Evolutionary conservation across 768 basidiomycete species (phyloP).

Genomic region (Tricholoma bakamatsutake): DNA sequence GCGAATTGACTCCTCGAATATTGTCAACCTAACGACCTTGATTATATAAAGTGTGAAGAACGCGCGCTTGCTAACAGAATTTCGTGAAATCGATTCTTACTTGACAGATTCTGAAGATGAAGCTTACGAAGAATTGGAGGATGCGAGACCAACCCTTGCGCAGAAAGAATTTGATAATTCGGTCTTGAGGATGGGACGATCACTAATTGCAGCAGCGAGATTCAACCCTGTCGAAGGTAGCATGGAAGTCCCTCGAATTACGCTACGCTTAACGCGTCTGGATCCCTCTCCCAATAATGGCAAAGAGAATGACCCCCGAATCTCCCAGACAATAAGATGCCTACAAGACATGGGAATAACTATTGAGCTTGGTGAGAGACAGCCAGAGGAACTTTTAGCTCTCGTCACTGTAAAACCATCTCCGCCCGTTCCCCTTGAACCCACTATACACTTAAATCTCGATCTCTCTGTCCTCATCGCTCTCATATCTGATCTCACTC

Average conservation of each 20-base stretch:
- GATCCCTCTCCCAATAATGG: constrained; percentile 33
- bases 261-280: constrained; percentile 67
- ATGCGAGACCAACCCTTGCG: constrained; percentile 38
- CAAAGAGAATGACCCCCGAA: constrained; percentile 43
- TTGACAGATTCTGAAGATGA: constrained; percentile 54
- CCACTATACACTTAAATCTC: constrained; percentile 64
- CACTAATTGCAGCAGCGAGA: constrained; percentile 59
- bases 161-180: constrained; percentile 66
- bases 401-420: not conserved
- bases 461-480: constrained; percentile 85
- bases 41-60: constrained; percentile 58
- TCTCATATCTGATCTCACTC: constrained; percentile 76
- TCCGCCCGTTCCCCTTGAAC: constrained; percentile 25
- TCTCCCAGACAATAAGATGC: constrained; percentile 49
- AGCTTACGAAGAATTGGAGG: constrained; percentile 44
- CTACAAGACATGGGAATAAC: constrained; percentile 60
- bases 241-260: constrained; percentile 38
- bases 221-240: constrained; percentile 44
- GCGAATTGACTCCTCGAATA: not conserved
- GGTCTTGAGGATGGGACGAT: constrained; percentile 62
- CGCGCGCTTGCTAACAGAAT: constrained; percentile 69
- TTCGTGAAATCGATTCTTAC: constrained; percentile 82
- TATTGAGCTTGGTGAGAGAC: constrained; percentile 60
- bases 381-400: constrained; percentile 19
- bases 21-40: not conserved